Percentiles rank a stretch among this genome's conserved stretches.
Evolutionary conservation across 495 filamentous ascomycete species (phyloP).

Genomic region (Amniculicola lignicola): DNA sequence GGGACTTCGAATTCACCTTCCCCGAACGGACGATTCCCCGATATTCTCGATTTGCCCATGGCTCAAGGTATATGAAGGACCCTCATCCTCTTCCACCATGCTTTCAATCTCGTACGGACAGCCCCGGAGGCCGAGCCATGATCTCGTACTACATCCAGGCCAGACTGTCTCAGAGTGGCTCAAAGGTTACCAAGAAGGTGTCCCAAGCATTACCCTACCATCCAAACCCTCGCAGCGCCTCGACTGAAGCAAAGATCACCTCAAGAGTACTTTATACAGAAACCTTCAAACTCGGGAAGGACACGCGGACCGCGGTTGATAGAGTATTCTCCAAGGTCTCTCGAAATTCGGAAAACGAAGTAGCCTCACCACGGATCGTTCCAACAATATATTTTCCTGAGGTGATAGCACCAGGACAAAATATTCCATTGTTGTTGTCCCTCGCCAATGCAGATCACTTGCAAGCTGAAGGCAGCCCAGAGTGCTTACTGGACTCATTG

Average conservation of each 20-base stretch:
- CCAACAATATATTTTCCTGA: constrained; percentile 21
- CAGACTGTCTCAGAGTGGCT: constrained; percentile 1
- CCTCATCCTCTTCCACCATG: constrained; percentile 28
- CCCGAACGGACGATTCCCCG: constrained; percentile 20
- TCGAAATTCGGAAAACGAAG: background rate
- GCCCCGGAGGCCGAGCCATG: constrained; percentile 10
- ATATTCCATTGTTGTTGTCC: constrained; percentile 17
- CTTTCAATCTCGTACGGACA: constrained; percentile 18
- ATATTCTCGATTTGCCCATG: constrained; percentile 17
- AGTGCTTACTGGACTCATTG: constrained; percentile 13
- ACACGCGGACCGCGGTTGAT: constrained; percentile 12
- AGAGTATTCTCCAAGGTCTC: constrained; percentile 9
- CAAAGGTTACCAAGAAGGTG: background rate
- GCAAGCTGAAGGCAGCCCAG: background rate
- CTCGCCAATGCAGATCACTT: background rate
- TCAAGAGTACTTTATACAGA: constrained; percentile 19
- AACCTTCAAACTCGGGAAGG: constrained; percentile 8
- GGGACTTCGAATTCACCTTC: constrained; percentile 31
- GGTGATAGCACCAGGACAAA: constrained; percentile 18
- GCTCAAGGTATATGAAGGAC: constrained; percentile 15
- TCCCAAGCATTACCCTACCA: constrained; percentile 13
- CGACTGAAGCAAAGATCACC: background rate
- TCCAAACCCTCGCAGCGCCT: background rate
- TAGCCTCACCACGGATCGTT: constrained; percentile 2
- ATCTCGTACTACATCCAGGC: constrained; percentile 24